A percentile compares a stretch with the other conserved stretches of the same genome.
Evolutionary conservation across 1,284 basidiomycete species (phyloP).

Genomic region (Cutaneotrichosporon dermatis): DNA sequence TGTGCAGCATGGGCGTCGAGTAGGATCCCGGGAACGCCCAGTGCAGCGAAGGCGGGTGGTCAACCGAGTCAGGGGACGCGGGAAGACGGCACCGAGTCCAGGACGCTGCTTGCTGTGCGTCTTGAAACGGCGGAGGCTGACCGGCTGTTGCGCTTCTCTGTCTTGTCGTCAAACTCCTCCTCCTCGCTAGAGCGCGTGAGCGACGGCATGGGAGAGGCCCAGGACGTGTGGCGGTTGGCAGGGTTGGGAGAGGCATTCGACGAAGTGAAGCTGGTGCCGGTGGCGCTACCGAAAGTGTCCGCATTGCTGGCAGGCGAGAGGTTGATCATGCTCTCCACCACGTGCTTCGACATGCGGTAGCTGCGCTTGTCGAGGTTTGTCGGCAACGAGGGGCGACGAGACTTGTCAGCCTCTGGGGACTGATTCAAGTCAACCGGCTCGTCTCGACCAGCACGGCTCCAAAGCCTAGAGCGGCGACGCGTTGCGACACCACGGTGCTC

Average conservation of each 20-base stretch:
- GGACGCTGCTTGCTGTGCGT: constrained; percentile 14
- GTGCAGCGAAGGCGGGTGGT: constrained; percentile 20
- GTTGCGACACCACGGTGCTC: background rate
- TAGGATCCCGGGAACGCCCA: constrained; percentile 23
- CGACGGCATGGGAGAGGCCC: constrained; percentile 3
- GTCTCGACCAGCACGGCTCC: constrained; percentile 2
- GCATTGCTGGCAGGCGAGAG: constrained; percentile 2
- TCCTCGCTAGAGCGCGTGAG: constrained; percentile 1
- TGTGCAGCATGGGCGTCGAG: constrained; percentile 23
- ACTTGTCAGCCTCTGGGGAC: too few species aligned
- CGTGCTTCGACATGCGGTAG: constrained; percentile 12
- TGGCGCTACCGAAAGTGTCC: background rate
- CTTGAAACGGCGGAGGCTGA: constrained; percentile 12
- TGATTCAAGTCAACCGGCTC: too few species aligned
- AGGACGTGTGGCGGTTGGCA: constrained; percentile 6
- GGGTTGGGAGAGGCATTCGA: background rate
- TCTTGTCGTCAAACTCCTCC: constrained; percentile 1
- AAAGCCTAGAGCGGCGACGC: constrained; percentile 10
- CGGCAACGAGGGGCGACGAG: background rate
- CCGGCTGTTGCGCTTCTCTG: constrained; percentile 10
- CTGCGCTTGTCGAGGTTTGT: constrained; percentile 6
- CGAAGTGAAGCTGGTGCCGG: background rate
- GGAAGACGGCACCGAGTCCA: constrained; percentile 19
- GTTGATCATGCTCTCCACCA: constrained; percentile 17
- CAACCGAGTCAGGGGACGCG: constrained; percentile 19